Evolutionary conservation across 139 green algal species (phyloP), one percentile per base, ranked within the genome.

Genomic region (Auxenochlorella pyrenoidosa): DNA sequence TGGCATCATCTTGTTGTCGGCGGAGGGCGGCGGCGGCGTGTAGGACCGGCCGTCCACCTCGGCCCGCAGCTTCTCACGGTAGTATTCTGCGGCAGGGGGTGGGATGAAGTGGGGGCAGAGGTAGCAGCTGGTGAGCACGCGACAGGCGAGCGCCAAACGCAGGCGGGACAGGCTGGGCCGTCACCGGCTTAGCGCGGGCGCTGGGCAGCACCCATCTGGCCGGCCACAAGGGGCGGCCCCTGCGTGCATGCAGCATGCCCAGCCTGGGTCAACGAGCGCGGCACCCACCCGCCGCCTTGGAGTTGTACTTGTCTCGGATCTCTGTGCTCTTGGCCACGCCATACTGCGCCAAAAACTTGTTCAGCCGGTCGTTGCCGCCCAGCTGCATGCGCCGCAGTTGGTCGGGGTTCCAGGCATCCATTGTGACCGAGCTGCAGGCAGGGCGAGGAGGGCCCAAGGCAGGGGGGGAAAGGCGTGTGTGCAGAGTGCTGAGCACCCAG

Each of bases 291-390:
- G 80, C 65, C 30, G 93, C 95, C 36, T 93, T 89, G 47, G 86
- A 94, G 89, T 99, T 98, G 94, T 99, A 99, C 91, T 99, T 99
- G 18, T 97, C 93, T n/a, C 84, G 91, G 80, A 98, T 98, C 84
- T 96, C 93, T 5, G 92, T 97, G 75, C 93, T 47, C 90, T 99
- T 99, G 24, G 94, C 86, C 1, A 99, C 89, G 16, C 97, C 98
- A 80, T 99, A 99, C 88, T 97, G 90, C 38, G 92, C 91, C 18
- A 99, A 89, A 60, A 99, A 99, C 0, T 84, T 71, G 88, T 99
- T 99, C 68, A 99, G 79, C 44, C 89, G 90, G 30, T 89, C 93
- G 89, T 99, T 99, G 68, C 98, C 96, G 5, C 98, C 97, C 12
- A 90, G 40, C 87, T 98, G 91, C 97, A 99, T 99, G 85, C 96